phyloP scores from a whole-genome alignment of 2,329 filamentous ascomycete species.

The Aspergillus intermedius region DNA sequence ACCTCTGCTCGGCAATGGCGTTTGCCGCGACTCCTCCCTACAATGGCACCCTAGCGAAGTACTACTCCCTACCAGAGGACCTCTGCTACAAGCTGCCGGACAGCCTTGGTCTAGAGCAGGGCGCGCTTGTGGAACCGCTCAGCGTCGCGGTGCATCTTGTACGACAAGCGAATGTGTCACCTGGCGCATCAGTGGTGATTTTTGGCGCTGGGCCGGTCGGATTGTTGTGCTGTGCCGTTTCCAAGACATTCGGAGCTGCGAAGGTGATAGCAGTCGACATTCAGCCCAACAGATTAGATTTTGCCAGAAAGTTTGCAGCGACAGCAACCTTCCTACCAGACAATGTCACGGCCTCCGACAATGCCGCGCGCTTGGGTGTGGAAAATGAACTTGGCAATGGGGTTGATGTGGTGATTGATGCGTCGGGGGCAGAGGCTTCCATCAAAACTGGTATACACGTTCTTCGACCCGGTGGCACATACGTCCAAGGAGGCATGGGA shows the following conservation, averaged over 20 bases:
- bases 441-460: constrained; percentile 67
- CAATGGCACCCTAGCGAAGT: constrained; percentile 79
- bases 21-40: constrained; percentile 89
- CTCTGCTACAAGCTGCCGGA: constrained; percentile 88
- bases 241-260: constrained; percentile 69
- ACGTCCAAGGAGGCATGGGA: constrained; percentile 85
- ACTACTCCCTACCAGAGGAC: constrained; percentile 74
- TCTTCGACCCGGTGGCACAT: constrained; percentile 63
- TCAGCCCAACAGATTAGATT: constrained; percentile 66
- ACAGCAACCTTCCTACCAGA: constrained; percentile 51
- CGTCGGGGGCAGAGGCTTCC: constrained; percentile 67
- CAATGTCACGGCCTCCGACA: constrained; percentile 59
- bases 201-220: constrained; percentile 84
- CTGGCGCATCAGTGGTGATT: constrained; percentile 69
- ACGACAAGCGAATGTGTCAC: constrained; percentile 62
- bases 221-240: constrained; percentile 77
- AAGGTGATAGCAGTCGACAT: constrained; percentile 85
- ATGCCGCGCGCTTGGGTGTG: constrained; percentile 61
- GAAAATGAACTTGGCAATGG: constrained; percentile 57
- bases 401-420: constrained; percentile 72
- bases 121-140: constrained; percentile 80
- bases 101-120: constrained; percentile 70
- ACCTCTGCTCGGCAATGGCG: constrained; percentile 76
- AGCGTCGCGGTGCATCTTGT: constrained; percentile 78
- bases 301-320: constrained; percentile 62